Conservation (phyloP, 768 basidiomycete species). For the Gyrodon lividus region DNA sequence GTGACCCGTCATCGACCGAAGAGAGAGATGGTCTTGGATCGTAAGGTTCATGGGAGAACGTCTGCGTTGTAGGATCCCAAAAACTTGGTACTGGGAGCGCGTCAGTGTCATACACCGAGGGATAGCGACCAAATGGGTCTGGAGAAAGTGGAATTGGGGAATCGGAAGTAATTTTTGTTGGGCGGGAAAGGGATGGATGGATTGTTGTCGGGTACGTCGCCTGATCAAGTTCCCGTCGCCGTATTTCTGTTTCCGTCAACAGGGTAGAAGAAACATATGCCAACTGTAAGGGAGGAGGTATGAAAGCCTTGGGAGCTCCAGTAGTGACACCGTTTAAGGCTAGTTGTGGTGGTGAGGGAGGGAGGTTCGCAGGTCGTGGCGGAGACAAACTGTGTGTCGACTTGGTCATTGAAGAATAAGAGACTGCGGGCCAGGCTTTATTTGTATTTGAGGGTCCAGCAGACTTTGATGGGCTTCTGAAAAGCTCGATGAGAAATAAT, state of each 20-base stretch:
- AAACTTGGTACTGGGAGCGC: slow-evolving; percentile 34
- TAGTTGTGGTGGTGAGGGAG: slow-evolving; percentile 58
- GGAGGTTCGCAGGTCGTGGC: slow-evolving; percentile 21
- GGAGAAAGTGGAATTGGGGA: slow-evolving; percentile 81
- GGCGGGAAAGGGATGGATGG: slow-evolving; percentile 27
- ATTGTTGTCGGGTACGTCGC: slow-evolving; percentile 43
- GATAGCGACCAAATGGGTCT: slow-evolving; percentile 76
- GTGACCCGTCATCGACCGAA: slow-evolving; percentile 22
- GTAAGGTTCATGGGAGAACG: slow-evolving; percentile 18
- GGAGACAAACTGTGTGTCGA: slow-evolving; percentile 20
- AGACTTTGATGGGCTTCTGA: slow-evolving; percentile 5
- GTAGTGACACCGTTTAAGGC: slow-evolving; percentile 71
- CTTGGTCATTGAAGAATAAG: slow-evolving; percentile 37
- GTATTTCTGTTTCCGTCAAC: slow-evolving; percentile 46
- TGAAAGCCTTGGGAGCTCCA: slow-evolving; percentile 51
- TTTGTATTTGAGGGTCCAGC: slow-evolving; percentile 14
- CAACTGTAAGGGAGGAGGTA: slow-evolving; percentile 17
- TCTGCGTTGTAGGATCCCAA: slow-evolving; percentile 41
- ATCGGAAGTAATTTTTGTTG: slow-evolving; percentile 28
- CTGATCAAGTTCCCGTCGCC: slow-evolving; percentile 54
- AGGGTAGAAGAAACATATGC: slow-evolving; percentile 17
- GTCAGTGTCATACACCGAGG: slow-evolving; percentile 47
- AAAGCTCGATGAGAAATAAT: slow-evolving; percentile 5
- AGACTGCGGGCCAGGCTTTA: slow-evolving; percentile 44
- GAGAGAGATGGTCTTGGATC: slow-evolving; percentile 26